Evolutionary conservation across 176 grass and related monocot species (phyloP).

Genomic region (Aechmea fasciata): DNA sequence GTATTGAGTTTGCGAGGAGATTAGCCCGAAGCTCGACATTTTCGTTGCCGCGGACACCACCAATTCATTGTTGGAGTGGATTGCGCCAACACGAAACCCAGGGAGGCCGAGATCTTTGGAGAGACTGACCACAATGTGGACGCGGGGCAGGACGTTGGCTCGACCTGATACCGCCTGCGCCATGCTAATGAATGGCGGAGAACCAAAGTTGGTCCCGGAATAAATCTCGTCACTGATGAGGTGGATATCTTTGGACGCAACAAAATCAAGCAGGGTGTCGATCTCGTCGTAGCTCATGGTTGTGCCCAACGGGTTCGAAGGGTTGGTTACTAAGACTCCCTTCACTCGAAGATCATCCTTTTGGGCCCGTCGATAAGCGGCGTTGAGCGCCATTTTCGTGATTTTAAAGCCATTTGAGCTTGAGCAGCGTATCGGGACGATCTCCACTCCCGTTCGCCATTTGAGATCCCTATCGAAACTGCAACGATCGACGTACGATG

Average conservation of each 20-base stretch:
- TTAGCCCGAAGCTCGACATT: constrained; percentile 95
- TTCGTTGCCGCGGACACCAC: constrained; percentile 82
- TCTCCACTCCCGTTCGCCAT: constrained; percentile 90
- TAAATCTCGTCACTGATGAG: constrained; percentile 95
- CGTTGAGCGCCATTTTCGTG: constrained; percentile 56
- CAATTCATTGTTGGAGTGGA: constrained; percentile 58
- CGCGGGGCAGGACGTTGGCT: constrained; percentile 5
- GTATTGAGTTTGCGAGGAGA: constrained; percentile 90
- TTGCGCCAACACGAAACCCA: constrained; percentile 75
- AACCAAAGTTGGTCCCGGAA: constrained; percentile 55
- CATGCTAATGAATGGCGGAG: constrained; percentile 57
- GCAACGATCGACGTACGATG: background rate
- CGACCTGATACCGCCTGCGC: constrained; percentile 40
- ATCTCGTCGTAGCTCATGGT: constrained; percentile 38
- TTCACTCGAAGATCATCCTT: constrained; percentile 52
- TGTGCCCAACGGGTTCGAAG: constrained; percentile 89
- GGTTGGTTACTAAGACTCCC: constrained; percentile 87
- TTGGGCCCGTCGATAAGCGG: constrained; percentile 45
- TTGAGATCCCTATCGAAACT: constrained; percentile 95
- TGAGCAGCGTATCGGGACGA: constrained; percentile 73
- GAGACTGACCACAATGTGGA: constrained; percentile 89
- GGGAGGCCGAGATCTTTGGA: constrained; percentile 95
- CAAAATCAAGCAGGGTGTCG: constrained; percentile 51
- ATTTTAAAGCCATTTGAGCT: constrained; percentile 55
- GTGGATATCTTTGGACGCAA: constrained; percentile 57